Evolutionary conservation across 352 stramenopile genomes (phyloP), one percentile per base, ranked within the genome.

Genomic region (Thalassiosira hispida): DNA sequence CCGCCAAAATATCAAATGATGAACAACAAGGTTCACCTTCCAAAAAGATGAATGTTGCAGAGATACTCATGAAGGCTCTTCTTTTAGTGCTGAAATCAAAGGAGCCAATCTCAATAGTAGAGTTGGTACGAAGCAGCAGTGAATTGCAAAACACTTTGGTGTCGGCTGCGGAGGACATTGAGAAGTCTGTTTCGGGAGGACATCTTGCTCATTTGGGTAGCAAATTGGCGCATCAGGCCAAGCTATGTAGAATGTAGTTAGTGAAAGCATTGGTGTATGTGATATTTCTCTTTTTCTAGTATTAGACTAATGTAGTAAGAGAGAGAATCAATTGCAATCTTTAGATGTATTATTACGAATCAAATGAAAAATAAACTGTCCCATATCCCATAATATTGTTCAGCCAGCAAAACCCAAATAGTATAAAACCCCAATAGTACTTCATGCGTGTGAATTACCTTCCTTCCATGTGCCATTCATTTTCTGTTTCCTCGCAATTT

Each of bases 1-100:
- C 42, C 5, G 25, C 14, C n/a, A 69, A 29, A 18, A 11, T 12
- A 9, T 33, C n/a, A 22, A 47, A 33, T 35, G 18, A 14, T 0
- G 56, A 31, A 29, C 29, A 29, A n/a, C 25, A 59, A 42, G 22
- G 27, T 31, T 20, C 27, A 23, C 27, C 23, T 1, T 23, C 60
- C 4, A 55, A 55, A 29, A 47, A 59, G 42, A 23, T 69, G 12
- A 69, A 69, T 47, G 12, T 62, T 6, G 46, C 33, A 59, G 78
- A 77, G 46, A 25, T 76, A 14, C 69, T 69, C 16, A 63, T 85
- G 44, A 85, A 75, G 29, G 38, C 55, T 31, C 49, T 85, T 14
- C 53, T 81, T 31, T 33, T 81, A 31, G 7, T 81, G 31, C 18
- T 85, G 46, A 79, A 79, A 67, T 73, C 66, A 40, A 85, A 76